Base-by-base conservation (phyloP, 345 rosid genomes). In the Euphorbia pulcherrima region DNA sequence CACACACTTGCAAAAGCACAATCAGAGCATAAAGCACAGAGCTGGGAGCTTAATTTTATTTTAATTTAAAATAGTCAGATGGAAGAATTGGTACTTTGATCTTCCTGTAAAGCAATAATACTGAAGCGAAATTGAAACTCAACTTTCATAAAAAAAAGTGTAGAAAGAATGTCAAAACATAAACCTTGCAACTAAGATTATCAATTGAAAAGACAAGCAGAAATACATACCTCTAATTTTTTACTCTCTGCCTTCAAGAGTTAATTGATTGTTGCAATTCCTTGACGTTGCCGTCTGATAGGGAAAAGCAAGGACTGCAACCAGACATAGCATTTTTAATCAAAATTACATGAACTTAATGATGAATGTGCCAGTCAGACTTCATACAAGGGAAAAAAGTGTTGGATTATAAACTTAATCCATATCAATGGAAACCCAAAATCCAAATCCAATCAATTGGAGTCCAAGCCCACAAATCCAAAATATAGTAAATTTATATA, bases 281-380 rank as follows among this genome's bases (percentile, higher is more conserved):
- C 82, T 92, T 90, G 28, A 90, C 94, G 83, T 73, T 88, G 41
- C 77, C 75, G 76, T 95, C 97, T 29, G 99, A 96, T 81, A 70
- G 82, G 23, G 90, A 72, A n/a, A 76, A 86, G 67, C 86, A 92
- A 68, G 53, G 89, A 67, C 99, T 95, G 83, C 70, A 83, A 27
- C 65, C 59, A 81, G 74, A 79, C 81, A 74, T 21, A 60, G 56
- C 6, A 46, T 51, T 18, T 16, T 35, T 69, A 35, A 29, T 64
- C 67, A 59, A 71, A 59, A 37, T 40, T 30, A 41, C 9, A 14
- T 7, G 11, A 35, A 14, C 16, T 16, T 46, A 62, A 44, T 62
- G 18, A n/a, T 44, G 17, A 26, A 51, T 29, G 2, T 62, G 53
- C 17, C 37, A 62, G 27, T 16, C 47, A 62, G 28, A 50, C 54